Base-by-base conservation (phyloP, 2,329 filamentous ascomycete species). In the Monascus ruber region DNA sequence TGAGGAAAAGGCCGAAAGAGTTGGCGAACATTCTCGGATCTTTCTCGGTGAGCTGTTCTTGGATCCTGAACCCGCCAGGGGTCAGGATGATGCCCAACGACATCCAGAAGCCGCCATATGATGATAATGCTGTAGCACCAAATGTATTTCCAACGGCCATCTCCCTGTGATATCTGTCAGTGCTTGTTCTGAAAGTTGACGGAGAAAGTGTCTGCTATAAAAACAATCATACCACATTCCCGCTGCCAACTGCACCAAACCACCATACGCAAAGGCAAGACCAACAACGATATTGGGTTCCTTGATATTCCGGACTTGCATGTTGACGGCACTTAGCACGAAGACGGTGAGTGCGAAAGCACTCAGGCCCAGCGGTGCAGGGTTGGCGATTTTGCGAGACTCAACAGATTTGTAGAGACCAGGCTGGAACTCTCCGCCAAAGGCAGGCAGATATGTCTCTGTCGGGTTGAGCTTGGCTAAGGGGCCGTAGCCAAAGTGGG, bases 21-120 rank as follows among this genome's bases (percentile, higher is more conserved):
- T 78, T 76, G 35, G 70, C 59, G 36, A 72, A 67, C 50, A 52
- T 52, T 4, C 54, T 54, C 5, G 37, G 34, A 5, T 53, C 49
- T n/a, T 47, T 47, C 9, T 47, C 48, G 11, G 40, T 70, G 51
- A 50, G 66, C 49, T 71, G 66, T 6, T 65, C 63, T 27, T 68
- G 62, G 43, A 83, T 76, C 36, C 72, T 62, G 67, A 82, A 85
- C 4, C 70, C 70, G 40, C 71, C 69, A 0, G 71, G 81, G 0
- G 79, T 83, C 41, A 81, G 65, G 36, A 85, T 71, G 49, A 86
- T 77, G 43, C 68, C 81, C 49, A 83, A 79, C n/a, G 69, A 70
- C 53, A 87, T 78, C 83, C 83, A 87, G 70, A 86, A 87, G 37
- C 81, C 82, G 45, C 83, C 83, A 53, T 83, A 87, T 0, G 82